Conservation (phyloP, 164 flowering plant genomes). For the Nymphaea colorata region DNA sequence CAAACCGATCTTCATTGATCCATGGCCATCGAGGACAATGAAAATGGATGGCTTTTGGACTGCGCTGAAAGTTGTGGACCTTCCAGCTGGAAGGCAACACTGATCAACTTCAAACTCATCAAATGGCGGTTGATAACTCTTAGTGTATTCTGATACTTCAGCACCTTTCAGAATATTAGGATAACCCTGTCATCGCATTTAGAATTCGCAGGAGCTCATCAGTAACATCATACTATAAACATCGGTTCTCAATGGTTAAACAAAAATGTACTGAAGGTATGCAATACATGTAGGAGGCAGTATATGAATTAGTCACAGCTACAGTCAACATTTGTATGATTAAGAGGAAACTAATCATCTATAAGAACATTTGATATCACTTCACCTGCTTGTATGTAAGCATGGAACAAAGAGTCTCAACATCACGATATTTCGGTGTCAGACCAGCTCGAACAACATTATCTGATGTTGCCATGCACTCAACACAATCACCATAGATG, state of each 20-base stretch:
- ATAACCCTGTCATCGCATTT: constrained; percentile 36
- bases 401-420: constrained; percentile 79
- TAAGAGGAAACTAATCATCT: too few relatives aligned
- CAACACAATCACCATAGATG: constrained; percentile 72
- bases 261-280: too few relatives aligned
- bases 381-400: constrained; percentile 81
- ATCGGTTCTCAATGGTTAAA: too few relatives aligned
- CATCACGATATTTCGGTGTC: constrained; percentile 76
- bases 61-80: constrained; percentile 42
- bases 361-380: not conserved
- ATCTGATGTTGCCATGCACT: constrained; percentile 96
- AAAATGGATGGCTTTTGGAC: constrained; percentile 66
- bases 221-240: too few relatives aligned
- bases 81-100: constrained; percentile 42
- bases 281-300: too few relatives aligned
- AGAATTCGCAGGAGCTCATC: not conserved
- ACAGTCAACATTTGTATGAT: too few relatives aligned
- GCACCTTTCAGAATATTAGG: constrained; percentile 71
- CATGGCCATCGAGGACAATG: constrained; percentile 46
- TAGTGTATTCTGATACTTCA: constrained; percentile 33
- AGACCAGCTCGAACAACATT: constrained; percentile 98
- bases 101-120: constrained; percentile 91
- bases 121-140: constrained; percentile 66
- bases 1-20: constrained; percentile 23
- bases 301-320: too few relatives aligned